Percentiles rank a stretch among this genome's conserved stretches.
These are phyloP conservation scores for Trichoderma sp. DNA, from an alignment of 2,329 filamentous ascomycete genomes.

Conservation along the genomic window DNA sequence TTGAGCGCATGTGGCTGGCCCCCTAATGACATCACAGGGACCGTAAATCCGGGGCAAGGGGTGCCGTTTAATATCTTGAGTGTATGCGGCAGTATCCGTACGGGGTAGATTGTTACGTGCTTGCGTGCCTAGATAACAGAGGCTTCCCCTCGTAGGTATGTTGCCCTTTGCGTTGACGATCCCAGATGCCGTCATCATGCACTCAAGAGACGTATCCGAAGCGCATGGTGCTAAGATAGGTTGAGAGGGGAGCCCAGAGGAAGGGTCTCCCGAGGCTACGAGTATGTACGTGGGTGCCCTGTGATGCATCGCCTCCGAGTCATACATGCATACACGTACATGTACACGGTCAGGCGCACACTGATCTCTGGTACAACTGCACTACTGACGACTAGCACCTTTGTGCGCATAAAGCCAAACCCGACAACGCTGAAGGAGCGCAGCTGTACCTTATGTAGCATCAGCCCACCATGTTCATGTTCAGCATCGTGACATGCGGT, in stretches of 20 bases:
- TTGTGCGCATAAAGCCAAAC: neutral
- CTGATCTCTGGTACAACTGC: neutral
- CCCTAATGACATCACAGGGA: slow-evolving; percentile 17
- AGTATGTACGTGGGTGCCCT: neutral
- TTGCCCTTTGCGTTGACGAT: neutral
- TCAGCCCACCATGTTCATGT: slow-evolving; percentile 7
- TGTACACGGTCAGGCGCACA: slow-evolving; percentile 13
- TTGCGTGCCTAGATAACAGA: neutral
- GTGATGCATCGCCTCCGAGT: slow-evolving; percentile 11
- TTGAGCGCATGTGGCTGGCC: slow-evolving; percentile 1
- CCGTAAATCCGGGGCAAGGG: slow-evolving; percentile 13
- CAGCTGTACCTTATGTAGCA: neutral
- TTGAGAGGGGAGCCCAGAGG: neutral
- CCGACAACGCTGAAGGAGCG: neutral
- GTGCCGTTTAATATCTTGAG: neutral
- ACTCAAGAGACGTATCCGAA: neutral
- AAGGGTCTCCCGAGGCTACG: neutral
- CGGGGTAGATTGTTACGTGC: neutral
- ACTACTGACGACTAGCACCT: neutral
- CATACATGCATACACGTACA: slow-evolving; percentile 11
- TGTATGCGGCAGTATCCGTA: neutral
- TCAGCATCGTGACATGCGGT: slow-evolving; percentile 1
- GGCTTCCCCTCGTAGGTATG: neutral
- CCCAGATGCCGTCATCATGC: neutral
- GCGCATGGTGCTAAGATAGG: neutral